Percentiles rank a stretch among this genome's conserved stretches.
Conservation (phyloP, 1,284 basidiomycete species). For the Gomphus bonarii region DNA sequence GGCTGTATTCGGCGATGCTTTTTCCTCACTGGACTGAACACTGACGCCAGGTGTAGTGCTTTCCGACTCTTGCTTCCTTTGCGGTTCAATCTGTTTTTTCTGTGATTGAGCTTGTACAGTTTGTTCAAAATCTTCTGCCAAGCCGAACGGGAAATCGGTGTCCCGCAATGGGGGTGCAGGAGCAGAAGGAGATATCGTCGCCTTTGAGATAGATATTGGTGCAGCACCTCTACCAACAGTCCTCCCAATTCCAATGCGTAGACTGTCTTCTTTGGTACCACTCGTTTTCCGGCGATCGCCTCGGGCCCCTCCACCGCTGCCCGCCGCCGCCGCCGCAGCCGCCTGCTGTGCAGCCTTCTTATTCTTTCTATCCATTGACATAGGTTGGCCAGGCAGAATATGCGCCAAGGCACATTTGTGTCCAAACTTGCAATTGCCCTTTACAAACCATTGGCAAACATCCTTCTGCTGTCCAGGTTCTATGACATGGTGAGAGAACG, state of each 20-base stretch:
- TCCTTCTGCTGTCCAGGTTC: conserved; percentile 82
- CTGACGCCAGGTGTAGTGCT: background rate
- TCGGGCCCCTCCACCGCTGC: conserved; percentile 30
- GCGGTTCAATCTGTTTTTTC: conserved; percentile 17
- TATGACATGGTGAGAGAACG: conserved; percentile 72
- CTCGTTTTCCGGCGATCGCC: conserved; percentile 24
- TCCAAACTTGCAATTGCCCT: conserved; percentile 96
- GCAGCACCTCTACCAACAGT: conserved; percentile 17
- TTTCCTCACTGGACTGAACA: conserved; percentile 13
- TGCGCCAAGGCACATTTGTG: conserved; percentile 96
- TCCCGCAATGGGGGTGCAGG: conserved; percentile 70
- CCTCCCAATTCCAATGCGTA: conserved; percentile 18
- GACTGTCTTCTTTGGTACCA: conserved; percentile 30
- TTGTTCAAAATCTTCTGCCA: conserved; percentile 42
- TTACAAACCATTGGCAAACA: conserved; percentile 89
- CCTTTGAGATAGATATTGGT: conserved; percentile 56
- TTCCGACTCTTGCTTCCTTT: background rate
- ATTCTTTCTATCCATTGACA: conserved; percentile 97
- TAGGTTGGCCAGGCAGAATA: conserved; percentile 85
- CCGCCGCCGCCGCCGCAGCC: conserved; percentile 36
- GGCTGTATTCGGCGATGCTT: conserved; percentile 6
- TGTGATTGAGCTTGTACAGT: conserved; percentile 38
- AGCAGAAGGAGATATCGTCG: conserved; percentile 62
- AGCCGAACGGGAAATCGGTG: conserved; percentile 65
- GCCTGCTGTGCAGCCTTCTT: conserved; percentile 89